phyloP scores from a whole-genome alignment of 805 yeast species.

The Suhomyces tanzawaensis region DNA sequence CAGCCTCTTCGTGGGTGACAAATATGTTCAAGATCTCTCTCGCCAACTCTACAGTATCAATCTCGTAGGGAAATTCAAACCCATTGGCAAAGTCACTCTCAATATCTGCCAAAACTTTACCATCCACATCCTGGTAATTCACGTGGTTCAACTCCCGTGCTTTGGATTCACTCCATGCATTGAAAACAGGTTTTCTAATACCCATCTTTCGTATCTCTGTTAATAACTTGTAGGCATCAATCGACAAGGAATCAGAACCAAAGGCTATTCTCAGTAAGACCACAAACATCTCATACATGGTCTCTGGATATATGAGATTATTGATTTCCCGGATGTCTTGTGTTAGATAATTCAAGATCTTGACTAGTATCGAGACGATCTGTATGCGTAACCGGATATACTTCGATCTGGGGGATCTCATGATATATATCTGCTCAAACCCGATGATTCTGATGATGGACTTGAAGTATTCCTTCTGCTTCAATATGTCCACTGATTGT shows the following conservation, averaged over 20 bases:
- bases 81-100: constrained; percentile 55
- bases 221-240: constrained; percentile 37
- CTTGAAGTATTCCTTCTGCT: constrained; percentile 38
- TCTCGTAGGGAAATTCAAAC: constrained; percentile 59
- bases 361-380: constrained; percentile 40
- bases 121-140: constrained; percentile 9
- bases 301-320: constrained; percentile 38
- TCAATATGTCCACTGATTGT: constrained; percentile 24
- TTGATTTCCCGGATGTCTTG: constrained; percentile 29
- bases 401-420: constrained; percentile 44
- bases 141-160: constrained; percentile 37
- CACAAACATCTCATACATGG: constrained; percentile 47
- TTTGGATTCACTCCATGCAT: constrained; percentile 42
- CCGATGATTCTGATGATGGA: constrained; percentile 44
- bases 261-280: constrained; percentile 53
- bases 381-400: constrained; percentile 35
- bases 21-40: constrained; percentile 66
- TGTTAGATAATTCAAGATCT: constrained; percentile 38
- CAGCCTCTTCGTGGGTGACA: constrained; percentile 76
- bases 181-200: constrained; percentile 36
- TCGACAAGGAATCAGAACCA: constrained; percentile 41
- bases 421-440: constrained; percentile 47
- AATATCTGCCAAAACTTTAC: constrained; percentile 27
- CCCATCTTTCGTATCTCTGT: constrained; percentile 30
- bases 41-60: constrained; percentile 64